Evolutionary conservation across 805 yeast genomes (phyloP).

Genomic region (Zygoascus bituminiphila): DNA sequence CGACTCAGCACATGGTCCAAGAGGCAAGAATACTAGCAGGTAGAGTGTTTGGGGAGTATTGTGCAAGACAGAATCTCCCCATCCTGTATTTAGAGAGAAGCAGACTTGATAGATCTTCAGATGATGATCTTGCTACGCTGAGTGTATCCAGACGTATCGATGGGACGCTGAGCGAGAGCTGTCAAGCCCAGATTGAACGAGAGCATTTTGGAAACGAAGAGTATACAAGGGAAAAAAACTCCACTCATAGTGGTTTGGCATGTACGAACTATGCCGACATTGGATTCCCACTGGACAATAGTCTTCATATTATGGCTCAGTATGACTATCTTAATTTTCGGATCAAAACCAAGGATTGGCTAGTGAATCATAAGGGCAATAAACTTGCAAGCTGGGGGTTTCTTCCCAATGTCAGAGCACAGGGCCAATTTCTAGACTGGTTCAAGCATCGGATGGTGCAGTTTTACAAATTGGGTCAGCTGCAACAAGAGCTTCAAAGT

Average conservation of each 20-base stretch:
- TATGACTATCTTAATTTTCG: slow-evolving; percentile 6
- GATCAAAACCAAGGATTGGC: neutral
- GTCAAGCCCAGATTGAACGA: slow-evolving; percentile 25
- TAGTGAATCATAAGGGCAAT: neutral
- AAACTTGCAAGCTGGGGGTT: neutral
- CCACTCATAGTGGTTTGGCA: slow-evolving; percentile 26
- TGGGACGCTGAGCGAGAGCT: slow-evolving; percentile 22
- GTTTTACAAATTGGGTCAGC: slow-evolving; percentile 10
- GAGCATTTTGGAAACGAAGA: slow-evolving; percentile 16
- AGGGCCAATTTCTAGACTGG: slow-evolving; percentile 14
- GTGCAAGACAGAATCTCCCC: slow-evolving; percentile 21
- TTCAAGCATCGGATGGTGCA: slow-evolving; percentile 25
- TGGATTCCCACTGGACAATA: slow-evolving; percentile 21
- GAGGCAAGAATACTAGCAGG: slow-evolving; percentile 27
- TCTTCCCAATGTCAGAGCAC: slow-evolving; percentile 2
- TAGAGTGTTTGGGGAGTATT: slow-evolving; percentile 27
- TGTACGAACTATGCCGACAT: slow-evolving; percentile 23
- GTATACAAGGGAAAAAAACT: slow-evolving; percentile 17
- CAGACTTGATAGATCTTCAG: neutral
- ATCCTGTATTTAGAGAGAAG: slow-evolving; percentile 25
- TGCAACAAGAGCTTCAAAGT: slow-evolving; percentile 16
- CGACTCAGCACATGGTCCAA: slow-evolving; percentile 11
- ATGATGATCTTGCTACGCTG: neutral
- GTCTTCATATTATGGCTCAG: slow-evolving; percentile 26
- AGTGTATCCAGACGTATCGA: neutral